Evolutionary conservation across 768 basidiomycete genomes (phyloP), one percentile per base, ranked within the genome.

Genomic region (Auriscalpium microsporum): DNA sequence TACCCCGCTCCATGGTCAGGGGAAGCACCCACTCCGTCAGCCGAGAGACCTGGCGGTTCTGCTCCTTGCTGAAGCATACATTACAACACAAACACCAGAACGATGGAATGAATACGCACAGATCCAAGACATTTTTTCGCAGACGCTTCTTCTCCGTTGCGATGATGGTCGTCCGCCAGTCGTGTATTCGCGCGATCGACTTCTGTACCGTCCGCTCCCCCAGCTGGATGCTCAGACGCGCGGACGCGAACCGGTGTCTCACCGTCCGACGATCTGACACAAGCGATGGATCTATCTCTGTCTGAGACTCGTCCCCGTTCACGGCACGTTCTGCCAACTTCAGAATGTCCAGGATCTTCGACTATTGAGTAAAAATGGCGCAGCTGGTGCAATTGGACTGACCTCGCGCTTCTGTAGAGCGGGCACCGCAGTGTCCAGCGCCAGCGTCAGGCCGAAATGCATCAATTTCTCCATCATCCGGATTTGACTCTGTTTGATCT

Each of bases 331-430:
- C 81, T 2, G 81, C 80, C 0, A 67, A 68, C 62, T 82, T 79
- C 10, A 83, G 67, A 2, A 79, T 72, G 49, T 83, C 81, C 59
- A 88, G 66, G 50, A 90, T 86, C 79, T 81, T 37, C 16, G 16
- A 37, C 63, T 28, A 28, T 28, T 28, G 28, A 28, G 28, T 28
- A 28, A 28, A 2, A 28, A 28, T 7, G 4, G 28, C 28, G 28
- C 28, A 28, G 28, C 28, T 28, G 28, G 28, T 28, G 28, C 28
- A 55, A 48, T 10, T 34, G 19, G 16, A 55, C 36, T 13, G 62
- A 88, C 90, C 77, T 90, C 85, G 52, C 80, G 80, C 61, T 88
- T 90, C 66, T 90, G 87, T n/a, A 68, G 44, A 0, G 77, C 77
- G 13, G 80, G 76, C 44, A 87, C 79, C 9, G 77, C 70, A 52